Conservation (phyloP, 345 rosid species). For the Citropsis articulata region DNA sequence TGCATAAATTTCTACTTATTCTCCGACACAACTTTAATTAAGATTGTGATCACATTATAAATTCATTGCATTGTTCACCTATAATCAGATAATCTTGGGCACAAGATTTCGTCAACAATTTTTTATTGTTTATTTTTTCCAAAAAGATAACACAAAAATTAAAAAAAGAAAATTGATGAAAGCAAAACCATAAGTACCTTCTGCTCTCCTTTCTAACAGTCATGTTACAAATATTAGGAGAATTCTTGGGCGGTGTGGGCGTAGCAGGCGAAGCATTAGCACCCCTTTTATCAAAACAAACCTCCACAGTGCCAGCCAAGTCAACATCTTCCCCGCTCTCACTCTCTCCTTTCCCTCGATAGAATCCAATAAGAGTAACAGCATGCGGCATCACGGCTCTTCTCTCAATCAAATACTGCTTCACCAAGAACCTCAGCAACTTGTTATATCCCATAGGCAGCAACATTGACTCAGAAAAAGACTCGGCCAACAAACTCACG, state of each 20-base stretch:
- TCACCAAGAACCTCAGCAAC: conserved; percentile 69
- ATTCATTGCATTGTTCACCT: background rate
- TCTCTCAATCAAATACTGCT: conserved; percentile 82
- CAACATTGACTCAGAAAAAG: conserved; percentile 84
- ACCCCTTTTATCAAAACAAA: conserved; percentile 68
- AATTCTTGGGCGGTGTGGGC: conserved; percentile 69
- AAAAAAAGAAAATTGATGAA: background rate
- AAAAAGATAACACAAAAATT: background rate
- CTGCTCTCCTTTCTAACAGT: conserved; percentile 69
- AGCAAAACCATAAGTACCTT: conserved; percentile 38
- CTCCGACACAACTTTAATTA: background rate
- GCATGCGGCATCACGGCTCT: conserved; percentile 71
- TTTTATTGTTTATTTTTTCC: too few relatives aligned
- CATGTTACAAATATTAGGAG: conserved; percentile 90
- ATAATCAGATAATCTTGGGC: background rate
- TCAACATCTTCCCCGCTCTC: conserved; percentile 32
- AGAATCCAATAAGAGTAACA: conserved; percentile 74
- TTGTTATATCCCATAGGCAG: conserved; percentile 59
- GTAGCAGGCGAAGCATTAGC: conserved; percentile 76
- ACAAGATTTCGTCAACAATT: too few relatives aligned
- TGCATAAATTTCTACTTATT: background rate
- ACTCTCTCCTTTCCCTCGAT: conserved; percentile 30
- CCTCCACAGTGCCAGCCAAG: conserved; percentile 92
- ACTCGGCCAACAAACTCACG: conserved; percentile 65
- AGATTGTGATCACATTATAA: background rate